Conservation (phyloP, 257 asterid species). For the Lavandula angustifolia region DNA sequence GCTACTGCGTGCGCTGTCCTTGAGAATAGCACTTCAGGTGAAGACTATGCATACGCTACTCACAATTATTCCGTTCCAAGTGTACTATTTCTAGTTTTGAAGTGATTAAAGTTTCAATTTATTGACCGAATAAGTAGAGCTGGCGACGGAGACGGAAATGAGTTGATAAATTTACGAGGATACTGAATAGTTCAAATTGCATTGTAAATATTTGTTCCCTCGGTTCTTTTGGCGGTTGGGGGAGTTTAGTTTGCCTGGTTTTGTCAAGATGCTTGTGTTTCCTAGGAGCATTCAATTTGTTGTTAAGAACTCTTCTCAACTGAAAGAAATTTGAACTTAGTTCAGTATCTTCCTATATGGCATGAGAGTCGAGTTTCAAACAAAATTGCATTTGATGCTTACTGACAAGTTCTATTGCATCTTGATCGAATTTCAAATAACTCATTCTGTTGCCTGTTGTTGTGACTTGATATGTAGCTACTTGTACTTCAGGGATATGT, state of each 20-base stretch:
- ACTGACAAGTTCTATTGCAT: constrained; percentile 2
- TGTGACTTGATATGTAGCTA: constrained; percentile 8
- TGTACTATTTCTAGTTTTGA: neutral
- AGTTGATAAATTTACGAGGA: neutral
- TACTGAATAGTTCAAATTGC: neutral
- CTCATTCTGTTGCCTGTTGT: neutral
- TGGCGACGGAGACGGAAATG: neutral
- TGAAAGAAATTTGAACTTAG: too few species aligned
- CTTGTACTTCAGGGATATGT: neutral
- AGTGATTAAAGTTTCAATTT: constrained; percentile 14
- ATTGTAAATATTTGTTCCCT: too few species aligned
- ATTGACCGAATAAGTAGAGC: neutral
- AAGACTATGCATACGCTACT: neutral
- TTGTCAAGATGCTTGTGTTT: neutral
- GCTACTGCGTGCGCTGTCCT: constrained; percentile 37
- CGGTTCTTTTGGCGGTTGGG: neutral
- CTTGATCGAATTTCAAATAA: neutral
- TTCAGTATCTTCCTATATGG: neutral
- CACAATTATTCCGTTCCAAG: neutral
- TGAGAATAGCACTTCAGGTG: constrained; percentile 46
- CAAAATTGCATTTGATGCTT: constrained; percentile 5
- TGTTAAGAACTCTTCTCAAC: neutral
- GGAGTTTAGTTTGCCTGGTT: constrained; percentile 6
- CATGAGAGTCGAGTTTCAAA: constrained; percentile 11
- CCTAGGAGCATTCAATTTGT: neutral